These are phyloP conservation scores for Areca catechu DNA, from an alignment of 176 grass and related monocot species.

Conservation along the genomic window DNA sequence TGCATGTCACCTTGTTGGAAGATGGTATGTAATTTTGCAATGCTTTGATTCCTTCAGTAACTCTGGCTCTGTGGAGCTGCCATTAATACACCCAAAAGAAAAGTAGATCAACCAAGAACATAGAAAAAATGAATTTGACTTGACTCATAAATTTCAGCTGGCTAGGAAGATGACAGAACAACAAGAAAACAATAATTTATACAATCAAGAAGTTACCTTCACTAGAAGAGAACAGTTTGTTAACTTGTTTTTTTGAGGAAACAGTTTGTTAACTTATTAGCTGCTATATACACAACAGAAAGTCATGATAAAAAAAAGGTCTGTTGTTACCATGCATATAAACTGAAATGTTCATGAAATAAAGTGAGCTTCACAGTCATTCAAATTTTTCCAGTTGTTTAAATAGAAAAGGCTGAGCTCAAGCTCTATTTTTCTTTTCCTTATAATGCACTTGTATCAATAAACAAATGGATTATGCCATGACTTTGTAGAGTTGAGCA, in stretches of 20 bases:
- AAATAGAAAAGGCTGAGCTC: neutral
- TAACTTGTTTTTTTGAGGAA: too few relatives aligned
- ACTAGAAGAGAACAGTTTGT: too few relatives aligned
- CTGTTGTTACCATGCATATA: neutral
- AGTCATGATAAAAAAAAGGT: neutral
- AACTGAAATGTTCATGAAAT: neutral
- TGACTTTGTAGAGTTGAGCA: neutral
- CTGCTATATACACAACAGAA: too few relatives aligned
- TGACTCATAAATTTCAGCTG: too few relatives aligned
- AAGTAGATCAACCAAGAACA: neutral
- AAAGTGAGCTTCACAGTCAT: neutral
- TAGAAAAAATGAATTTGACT: neutral
- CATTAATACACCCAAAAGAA: slow-evolving; percentile 7
- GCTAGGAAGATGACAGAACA: too few relatives aligned
- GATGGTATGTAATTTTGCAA: slow-evolving; percentile 8
- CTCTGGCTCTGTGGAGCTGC: slow-evolving; percentile 17
- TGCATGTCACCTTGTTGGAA: slow-evolving; percentile 9
- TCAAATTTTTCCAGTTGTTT: neutral
- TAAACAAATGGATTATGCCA: neutral
- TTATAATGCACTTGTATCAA: too few relatives aligned
- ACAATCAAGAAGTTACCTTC: too few relatives aligned
- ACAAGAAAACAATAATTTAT: too few relatives aligned
- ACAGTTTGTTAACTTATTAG: too few relatives aligned
- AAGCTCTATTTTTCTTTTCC: too few relatives aligned
- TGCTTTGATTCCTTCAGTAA: slow-evolving; percentile 22